phyloP scores from a whole-genome alignment of 2,329 filamentous ascomycete species.

The Colletotrichum melonis region DNA sequence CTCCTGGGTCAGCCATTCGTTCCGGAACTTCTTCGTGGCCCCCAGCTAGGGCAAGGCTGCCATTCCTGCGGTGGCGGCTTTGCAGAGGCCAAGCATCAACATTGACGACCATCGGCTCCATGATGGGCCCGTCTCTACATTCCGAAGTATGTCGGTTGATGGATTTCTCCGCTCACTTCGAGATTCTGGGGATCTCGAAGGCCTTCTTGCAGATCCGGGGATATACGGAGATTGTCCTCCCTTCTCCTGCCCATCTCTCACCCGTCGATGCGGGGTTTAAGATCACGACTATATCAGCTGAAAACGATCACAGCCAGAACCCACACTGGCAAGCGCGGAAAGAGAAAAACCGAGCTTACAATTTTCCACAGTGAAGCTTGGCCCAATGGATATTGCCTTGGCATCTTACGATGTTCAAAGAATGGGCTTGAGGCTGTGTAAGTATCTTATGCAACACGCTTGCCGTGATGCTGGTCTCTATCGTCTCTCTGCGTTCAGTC shows the following conservation, averaged over 20 bases:
- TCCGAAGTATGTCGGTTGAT: neutral
- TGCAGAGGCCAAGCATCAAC: neutral
- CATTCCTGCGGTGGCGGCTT: neutral
- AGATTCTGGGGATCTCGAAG: neutral
- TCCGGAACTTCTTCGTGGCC: constrained; percentile 26
- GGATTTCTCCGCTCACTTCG: neutral
- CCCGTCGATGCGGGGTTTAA: neutral
- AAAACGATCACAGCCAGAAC: neutral
- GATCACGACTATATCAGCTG: neutral
- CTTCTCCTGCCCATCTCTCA: neutral
- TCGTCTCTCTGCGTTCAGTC: neutral
- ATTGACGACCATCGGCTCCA: neutral
- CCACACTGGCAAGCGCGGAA: neutral
- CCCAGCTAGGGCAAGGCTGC: neutral
- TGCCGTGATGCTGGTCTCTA: neutral
- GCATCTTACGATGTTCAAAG: constrained; percentile 30
- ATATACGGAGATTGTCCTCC: constrained; percentile 12
- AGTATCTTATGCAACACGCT: neutral
- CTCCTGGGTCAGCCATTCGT: neutral
- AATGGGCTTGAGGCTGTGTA: neutral
- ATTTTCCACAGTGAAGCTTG: neutral
- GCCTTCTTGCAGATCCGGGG: neutral
- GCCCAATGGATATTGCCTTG: constrained; percentile 11
- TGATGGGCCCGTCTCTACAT: neutral
- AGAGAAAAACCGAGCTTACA: neutral